Percentiles rank a stretch among this genome's conserved stretches.
These are phyloP conservation scores for Chionographis japonica DNA, from an alignment of 106 monocot species.

Conservation along the genomic window DNA sequence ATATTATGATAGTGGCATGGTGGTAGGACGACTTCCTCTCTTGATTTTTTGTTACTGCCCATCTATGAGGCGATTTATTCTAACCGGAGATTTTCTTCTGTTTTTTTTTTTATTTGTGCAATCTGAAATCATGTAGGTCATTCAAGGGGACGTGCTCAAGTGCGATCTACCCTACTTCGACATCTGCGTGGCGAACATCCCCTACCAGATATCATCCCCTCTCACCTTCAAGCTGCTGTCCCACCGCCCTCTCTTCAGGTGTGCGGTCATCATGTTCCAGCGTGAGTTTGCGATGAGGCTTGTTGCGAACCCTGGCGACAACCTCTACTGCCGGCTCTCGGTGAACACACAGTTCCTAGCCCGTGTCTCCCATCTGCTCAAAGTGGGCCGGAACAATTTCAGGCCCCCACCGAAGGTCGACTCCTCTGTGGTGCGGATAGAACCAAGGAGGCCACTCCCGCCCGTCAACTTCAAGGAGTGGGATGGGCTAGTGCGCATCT, in stretches of 20 bases:
- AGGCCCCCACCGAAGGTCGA: conserved; percentile 95
- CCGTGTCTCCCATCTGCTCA: conserved; percentile 76
- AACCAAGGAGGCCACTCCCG: conserved; percentile 72
- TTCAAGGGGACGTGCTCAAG: conserved; percentile 94
- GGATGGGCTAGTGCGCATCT: conserved; percentile 81
- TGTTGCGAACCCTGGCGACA: conserved; percentile 77
- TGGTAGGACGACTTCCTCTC: no score
- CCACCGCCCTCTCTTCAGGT: conserved; percentile 64
- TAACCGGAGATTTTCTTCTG: no score
- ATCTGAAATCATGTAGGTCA: conserved; percentile 46
- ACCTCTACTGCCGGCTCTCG: conserved; percentile 76
- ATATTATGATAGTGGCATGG: no score
- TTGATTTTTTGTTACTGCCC: no score
- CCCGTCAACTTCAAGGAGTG: conserved; percentile 89
- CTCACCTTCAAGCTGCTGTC: conserved; percentile 91
- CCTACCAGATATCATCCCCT: conserved; percentile 91
- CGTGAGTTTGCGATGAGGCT: conserved; percentile 88
- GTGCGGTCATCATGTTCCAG: conserved; percentile 91
- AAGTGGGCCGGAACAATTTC: conserved; percentile 89
- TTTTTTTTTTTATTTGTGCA: not conserved
- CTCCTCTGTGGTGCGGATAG: conserved; percentile 92
- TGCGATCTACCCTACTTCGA: conserved; percentile 93
- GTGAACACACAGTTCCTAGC: conserved; percentile 86
- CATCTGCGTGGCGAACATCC: conserved; percentile 94
- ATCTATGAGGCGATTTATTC: no score